Conservation (phyloP, 2,329 filamentous ascomycete species). For the Trichoderma lentiforme region DNA sequence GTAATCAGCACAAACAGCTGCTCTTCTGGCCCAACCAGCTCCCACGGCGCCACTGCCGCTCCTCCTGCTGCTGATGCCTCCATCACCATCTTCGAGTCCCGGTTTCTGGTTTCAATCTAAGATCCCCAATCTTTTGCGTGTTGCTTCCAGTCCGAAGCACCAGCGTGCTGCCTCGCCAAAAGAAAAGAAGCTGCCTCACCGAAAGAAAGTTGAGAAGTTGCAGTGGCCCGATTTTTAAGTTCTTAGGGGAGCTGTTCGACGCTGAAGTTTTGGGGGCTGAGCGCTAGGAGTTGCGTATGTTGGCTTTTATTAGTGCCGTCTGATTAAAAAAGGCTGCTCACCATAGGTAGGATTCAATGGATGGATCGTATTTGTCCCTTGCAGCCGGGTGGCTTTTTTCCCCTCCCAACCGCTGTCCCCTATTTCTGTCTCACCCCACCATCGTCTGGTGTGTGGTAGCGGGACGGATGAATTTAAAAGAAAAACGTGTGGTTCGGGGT, state of each 20-base stretch:
- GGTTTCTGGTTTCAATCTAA: not conserved
- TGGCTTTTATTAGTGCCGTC: not conserved
- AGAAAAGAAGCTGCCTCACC: not conserved
- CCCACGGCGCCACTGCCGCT: slow-evolving; percentile 34
- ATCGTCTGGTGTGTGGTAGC: not conserved
- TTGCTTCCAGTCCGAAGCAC: not conserved
- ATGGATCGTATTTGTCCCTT: not conserved
- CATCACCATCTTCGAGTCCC: slow-evolving; percentile 10
- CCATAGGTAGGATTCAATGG: not conserved
- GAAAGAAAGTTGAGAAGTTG: not conserved
- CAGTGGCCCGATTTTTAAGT: not conserved
- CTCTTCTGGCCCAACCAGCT: slow-evolving; percentile 36
- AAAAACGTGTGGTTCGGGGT: not conserved
- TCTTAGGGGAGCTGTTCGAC: not conserved
- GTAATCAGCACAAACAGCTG: slow-evolving; percentile 70
- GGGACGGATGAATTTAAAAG: not conserved
- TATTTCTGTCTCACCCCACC: slow-evolving; percentile 5
- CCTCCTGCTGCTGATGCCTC: not conserved
- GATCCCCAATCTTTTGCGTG: not conserved
- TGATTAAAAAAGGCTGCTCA: not conserved
- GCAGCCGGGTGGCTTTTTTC: not conserved
- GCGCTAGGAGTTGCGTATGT: not conserved
- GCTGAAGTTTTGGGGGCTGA: not conserved
- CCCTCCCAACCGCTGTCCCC: not conserved
- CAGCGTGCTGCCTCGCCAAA: not conserved